Conservation (phyloP, 768 basidiomycete species). For the Podaxis rugospora region DNA sequence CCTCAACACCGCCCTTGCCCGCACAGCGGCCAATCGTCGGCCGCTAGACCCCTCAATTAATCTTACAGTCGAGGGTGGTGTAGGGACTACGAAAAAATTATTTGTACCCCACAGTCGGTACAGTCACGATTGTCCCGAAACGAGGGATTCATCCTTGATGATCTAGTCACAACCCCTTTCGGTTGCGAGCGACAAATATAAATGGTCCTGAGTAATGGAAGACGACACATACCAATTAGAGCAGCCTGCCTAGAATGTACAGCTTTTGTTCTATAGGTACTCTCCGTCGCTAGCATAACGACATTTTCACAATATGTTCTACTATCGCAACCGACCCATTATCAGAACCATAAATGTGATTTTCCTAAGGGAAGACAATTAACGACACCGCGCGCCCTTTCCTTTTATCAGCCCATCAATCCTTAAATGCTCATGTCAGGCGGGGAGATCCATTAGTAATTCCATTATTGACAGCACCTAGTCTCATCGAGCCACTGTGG, state of each 20-base stretch:
- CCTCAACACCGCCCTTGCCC: background rate
- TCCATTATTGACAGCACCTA: background rate
- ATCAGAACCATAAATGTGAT: background rate
- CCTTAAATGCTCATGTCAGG: constrained; percentile 9
- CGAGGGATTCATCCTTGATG: constrained; percentile 11
- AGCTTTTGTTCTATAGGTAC: background rate
- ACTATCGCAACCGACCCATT: background rate
- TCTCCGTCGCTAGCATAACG: background rate
- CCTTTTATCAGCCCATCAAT: constrained; percentile 9
- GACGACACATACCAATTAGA: background rate
- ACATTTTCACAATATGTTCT: background rate
- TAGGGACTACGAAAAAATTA: background rate
- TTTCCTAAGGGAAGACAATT: background rate
- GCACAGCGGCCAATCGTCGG: background rate
- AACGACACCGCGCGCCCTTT: background rate
- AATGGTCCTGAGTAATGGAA: constrained; percentile 14
- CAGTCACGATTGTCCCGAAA: constrained; percentile 10
- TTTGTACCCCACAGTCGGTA: constrained; percentile 1
- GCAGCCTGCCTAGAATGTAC: background rate
- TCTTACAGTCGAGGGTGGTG: background rate
- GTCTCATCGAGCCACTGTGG: background rate
- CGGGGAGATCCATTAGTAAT: constrained; percentile 2
- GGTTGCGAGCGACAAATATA: constrained; percentile 10
- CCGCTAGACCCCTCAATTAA: background rate
- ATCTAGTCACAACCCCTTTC: constrained; percentile 12